Conservation (phyloP, 306 rosid genomes). For the Senna tora region DNA sequence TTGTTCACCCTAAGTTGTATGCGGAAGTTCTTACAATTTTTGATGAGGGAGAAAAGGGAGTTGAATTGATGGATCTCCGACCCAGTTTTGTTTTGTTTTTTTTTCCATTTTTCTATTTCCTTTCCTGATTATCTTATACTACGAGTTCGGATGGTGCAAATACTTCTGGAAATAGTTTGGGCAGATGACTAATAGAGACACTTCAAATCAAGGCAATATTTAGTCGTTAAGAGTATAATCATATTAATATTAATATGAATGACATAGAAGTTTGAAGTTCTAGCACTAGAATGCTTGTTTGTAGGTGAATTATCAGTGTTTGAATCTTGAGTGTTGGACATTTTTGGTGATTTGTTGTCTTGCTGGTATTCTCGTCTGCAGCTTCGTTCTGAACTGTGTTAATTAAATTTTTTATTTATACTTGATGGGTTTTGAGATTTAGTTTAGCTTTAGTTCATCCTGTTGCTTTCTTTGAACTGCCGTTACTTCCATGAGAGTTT, state of each 20-base stretch:
- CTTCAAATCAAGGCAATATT: conserved; percentile 14
- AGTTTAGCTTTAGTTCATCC: conserved; percentile 15
- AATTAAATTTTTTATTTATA: not conserved
- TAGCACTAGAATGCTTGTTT: not conserved
- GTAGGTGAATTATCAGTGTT: conserved; percentile 20
- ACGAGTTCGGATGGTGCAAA: conserved; percentile 18
- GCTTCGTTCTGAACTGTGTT: not conserved
- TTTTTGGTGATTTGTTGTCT: conserved; percentile 29
- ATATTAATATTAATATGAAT: conserved; percentile 16
- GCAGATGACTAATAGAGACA: not conserved
- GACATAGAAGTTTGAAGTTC: conserved; percentile 20
- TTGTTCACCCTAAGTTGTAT: conserved; percentile 33
- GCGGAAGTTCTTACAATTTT: conserved; percentile 22
- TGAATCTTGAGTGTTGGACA: not conserved
- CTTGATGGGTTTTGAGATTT: conserved; percentile 16
- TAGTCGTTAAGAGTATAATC: not conserved
- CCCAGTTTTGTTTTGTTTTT: conserved; percentile 20
- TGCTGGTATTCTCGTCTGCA: conserved; percentile 13
- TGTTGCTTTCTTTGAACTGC: conserved; percentile 28
- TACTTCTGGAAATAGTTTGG: conserved; percentile 10
- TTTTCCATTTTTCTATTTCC: conserved; percentile 25
- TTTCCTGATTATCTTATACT: not conserved
- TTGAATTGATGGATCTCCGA: conserved; percentile 30
- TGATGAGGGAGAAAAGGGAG: conserved; percentile 2
- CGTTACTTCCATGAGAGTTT: conserved; percentile 19